Evolutionary conservation across 148 eudicot genomes (phyloP).

Genomic region (Polygonum maritimum): DNA sequence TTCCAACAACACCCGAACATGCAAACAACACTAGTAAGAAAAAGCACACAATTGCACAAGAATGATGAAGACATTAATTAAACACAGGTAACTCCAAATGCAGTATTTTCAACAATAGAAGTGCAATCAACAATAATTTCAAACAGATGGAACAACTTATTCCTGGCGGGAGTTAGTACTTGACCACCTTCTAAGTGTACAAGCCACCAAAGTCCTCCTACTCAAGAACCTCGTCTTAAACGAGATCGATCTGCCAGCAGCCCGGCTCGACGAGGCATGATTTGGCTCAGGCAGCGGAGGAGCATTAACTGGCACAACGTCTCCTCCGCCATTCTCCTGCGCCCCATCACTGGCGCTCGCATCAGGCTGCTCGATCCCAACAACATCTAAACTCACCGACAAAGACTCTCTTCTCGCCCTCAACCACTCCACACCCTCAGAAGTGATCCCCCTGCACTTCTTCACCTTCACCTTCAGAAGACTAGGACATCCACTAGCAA

Average conservation of each 20-base stretch:
- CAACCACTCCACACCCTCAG: slow-evolving; percentile 37
- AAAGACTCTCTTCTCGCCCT: slow-evolving; percentile 32
- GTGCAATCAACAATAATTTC: neutral
- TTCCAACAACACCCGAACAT: neutral
- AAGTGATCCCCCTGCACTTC: slow-evolving; percentile 45
- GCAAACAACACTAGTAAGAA: neutral
- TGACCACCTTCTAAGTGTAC: slow-evolving; percentile 48
- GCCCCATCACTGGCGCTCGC: slow-evolving; percentile 29
- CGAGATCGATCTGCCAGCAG: slow-evolving; percentile 27
- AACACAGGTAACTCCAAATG: neutral
- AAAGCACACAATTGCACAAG: neutral
- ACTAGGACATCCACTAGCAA: slow-evolving; percentile 49
- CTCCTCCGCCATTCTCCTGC: slow-evolving; percentile 25
- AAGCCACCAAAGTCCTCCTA: slow-evolving; percentile 31
- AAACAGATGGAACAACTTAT: neutral
- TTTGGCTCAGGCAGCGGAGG: slow-evolving; percentile 14
- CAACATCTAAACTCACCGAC: slow-evolving; percentile 32
- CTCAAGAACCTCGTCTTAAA: slow-evolving; percentile 31
- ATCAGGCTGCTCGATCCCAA: slow-evolving; percentile 32
- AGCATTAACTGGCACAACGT: slow-evolving; percentile 13
- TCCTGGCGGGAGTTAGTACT: slow-evolving; percentile 30
- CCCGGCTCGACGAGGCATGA: slow-evolving; percentile 14
- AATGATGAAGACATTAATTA: neutral
- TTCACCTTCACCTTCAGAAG: slow-evolving; percentile 53
- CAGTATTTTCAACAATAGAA: neutral